Conservation (phyloP, 441 rosid genomes). For the Biscutella auriculata region DNA sequence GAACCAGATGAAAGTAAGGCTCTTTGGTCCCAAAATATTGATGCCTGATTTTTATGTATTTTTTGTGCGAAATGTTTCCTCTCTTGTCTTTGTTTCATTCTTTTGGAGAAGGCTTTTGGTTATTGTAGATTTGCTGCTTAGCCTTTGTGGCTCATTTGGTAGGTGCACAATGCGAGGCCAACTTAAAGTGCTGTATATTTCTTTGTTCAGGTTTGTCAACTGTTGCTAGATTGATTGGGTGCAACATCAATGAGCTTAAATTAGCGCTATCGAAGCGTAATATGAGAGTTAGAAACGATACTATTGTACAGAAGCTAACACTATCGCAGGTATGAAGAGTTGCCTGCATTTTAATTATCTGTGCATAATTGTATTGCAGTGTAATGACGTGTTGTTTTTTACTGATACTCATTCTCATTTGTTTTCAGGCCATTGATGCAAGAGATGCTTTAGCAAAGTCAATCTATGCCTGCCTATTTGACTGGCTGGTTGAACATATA, state of each 20-base stretch:
- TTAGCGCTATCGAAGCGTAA: constrained; percentile 80
- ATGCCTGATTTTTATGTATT: background rate
- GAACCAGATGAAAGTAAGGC: constrained; percentile 72
- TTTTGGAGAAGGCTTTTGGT: too few relatives aligned
- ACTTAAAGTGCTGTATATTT: background rate
- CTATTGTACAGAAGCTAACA: constrained; percentile 75
- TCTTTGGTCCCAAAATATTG: constrained; percentile 12
- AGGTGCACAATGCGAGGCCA: too few relatives aligned
- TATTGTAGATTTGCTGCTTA: too few relatives aligned
- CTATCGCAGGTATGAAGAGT: constrained; percentile 59
- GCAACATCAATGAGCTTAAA: constrained; percentile 51
- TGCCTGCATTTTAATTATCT: too few relatives aligned
- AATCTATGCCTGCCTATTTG: constrained; percentile 79
- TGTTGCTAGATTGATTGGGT: constrained; percentile 84
- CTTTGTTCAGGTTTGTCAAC: constrained; percentile 47
- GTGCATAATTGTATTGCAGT: too few relatives aligned
- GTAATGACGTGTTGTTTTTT: too few relatives aligned
- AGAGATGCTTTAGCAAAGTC: constrained; percentile 98
- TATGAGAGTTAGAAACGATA: constrained; percentile 94
- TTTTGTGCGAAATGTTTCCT: background rate
- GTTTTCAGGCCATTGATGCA: constrained; percentile 77
- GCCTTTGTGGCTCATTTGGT: background rate
- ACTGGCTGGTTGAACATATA: constrained; percentile 96
- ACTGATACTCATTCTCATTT: constrained; percentile 9
- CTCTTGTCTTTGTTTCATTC: too few relatives aligned